Evolutionary conservation across 2,329 filamentous ascomycete genomes (phyloP).

Genomic region (Penicillium hordei): DNA sequence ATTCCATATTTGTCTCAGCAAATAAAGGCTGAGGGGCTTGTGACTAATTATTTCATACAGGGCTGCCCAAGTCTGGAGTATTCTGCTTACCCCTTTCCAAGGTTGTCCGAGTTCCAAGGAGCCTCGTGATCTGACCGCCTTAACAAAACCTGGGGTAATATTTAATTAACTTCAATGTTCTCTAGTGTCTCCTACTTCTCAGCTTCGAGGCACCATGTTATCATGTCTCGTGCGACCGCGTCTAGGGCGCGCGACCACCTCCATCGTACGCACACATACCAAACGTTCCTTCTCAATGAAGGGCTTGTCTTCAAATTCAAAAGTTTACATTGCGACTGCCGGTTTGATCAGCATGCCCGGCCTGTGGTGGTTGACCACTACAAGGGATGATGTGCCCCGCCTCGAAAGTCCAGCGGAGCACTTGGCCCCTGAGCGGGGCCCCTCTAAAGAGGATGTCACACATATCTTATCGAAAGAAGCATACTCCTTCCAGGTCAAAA

Average conservation of each 20-base stretch:
- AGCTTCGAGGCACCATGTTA: neutral
- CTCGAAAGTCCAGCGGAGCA: conserved; percentile 15
- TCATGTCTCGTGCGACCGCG: conserved; percentile 3
- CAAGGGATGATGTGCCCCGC: conserved; percentile 18
- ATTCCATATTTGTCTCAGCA: too few species aligned
- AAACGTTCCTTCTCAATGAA: conserved; percentile 15
- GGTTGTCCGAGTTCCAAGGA: neutral
- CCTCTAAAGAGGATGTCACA: conserved; percentile 24
- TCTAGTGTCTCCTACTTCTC: neutral
- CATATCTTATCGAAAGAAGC: conserved; percentile 23
- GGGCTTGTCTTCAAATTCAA: conserved; percentile 7
- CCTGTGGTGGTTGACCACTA: conserved; percentile 21
- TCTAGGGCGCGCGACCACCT: conserved; percentile 5
- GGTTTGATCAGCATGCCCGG: conserved; percentile 16
- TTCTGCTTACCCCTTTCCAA: neutral
- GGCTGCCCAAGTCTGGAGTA: neutral
- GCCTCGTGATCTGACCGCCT: neutral
- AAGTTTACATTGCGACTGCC: conserved; percentile 13
- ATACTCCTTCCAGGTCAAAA: conserved; percentile 22
- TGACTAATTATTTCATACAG: neutral
- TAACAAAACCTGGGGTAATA: neutral
- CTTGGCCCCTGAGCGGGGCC: conserved; percentile 10
- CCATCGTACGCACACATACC: conserved; percentile 3
- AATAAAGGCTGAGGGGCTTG: too few species aligned
- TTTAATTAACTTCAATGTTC: neutral